Conservation (phyloP, 2,329 filamentous ascomycete genomes). For the Alternaria postmessia region DNA sequence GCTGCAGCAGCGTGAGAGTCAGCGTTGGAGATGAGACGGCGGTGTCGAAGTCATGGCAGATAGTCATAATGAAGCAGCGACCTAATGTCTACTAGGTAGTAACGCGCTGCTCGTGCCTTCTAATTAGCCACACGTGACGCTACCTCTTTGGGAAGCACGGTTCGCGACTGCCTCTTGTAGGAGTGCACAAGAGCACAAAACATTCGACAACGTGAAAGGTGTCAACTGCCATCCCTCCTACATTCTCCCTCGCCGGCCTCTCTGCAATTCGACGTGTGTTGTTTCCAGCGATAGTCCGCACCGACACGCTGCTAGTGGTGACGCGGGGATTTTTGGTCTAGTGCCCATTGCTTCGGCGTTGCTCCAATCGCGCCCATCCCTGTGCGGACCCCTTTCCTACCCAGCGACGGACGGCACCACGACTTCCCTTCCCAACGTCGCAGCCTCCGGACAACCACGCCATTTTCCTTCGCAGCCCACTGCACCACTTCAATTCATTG, state of each 20-base stretch:
- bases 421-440: conserved; percentile 46
- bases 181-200: conserved; percentile 25
- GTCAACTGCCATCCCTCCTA: conserved; percentile 35
- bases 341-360: conserved; percentile 44
- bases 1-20: conserved; percentile 10
- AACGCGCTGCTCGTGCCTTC: conserved; percentile 18
- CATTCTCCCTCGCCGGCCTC: background rate
- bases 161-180: conserved; percentile 34
- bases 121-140: conserved; percentile 40
- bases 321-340: conserved; percentile 45
- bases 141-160: conserved; percentile 30
- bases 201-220: conserved; percentile 20
- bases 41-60: background rate
- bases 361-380: conserved; percentile 43
- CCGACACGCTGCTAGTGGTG: conserved; percentile 19
- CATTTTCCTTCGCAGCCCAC: conserved; percentile 36
- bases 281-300: conserved; percentile 11
- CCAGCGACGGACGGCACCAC: conserved; percentile 43
- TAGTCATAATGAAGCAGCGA: background rate
- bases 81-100: conserved; percentile 1
- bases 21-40: background rate
- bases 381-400: conserved; percentile 50
- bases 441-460: conserved; percentile 41
- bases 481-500: conserved; percentile 37
- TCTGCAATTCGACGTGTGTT: conserved; percentile 8